phyloP scores from a whole-genome alignment of 2,329 filamentous ascomycete genomes.

The Nannizzia gypsea region DNA sequence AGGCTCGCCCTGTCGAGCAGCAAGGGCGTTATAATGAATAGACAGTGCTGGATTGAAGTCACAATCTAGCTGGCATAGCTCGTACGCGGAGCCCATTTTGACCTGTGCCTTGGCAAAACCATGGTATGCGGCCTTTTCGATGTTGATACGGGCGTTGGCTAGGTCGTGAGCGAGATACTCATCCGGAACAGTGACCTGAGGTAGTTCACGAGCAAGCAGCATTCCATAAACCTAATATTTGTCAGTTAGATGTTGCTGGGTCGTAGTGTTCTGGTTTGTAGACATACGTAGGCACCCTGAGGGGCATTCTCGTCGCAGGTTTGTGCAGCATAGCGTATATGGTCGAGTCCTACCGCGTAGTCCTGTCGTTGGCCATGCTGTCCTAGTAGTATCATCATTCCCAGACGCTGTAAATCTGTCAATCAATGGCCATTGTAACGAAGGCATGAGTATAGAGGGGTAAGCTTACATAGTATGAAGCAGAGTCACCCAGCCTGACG shows the following conservation, averaged over 20 bases:
- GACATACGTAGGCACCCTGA: constrained; percentile 68
- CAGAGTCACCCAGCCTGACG: constrained; percentile 69
- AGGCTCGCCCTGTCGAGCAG: constrained; percentile 79
- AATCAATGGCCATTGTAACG: too few relatives aligned
- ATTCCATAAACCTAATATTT: constrained; percentile 62
- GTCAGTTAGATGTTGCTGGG: not conserved
- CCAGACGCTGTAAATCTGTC: constrained; percentile 53
- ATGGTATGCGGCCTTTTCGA: constrained; percentile 91
- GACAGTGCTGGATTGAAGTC: constrained; percentile 90
- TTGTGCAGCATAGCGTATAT: constrained; percentile 73
- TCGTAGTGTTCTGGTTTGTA: constrained; percentile 3
- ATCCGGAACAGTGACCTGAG: constrained; percentile 76
- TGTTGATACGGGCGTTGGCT: constrained; percentile 65
- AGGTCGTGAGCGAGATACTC: constrained; percentile 59
- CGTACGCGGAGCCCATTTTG: constrained; percentile 93
- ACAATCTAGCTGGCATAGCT: constrained; percentile 84
- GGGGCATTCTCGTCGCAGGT: constrained; percentile 92
- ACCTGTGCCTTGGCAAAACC: constrained; percentile 93
- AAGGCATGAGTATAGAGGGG: too few relatives aligned
- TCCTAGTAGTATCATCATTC: constrained; percentile 94
- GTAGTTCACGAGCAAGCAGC: constrained; percentile 78
- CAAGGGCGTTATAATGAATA: constrained; percentile 88
- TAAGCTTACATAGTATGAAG: constrained; percentile 53
- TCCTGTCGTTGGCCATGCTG: constrained; percentile 86
- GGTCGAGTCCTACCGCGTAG: constrained; percentile 61